Percentiles rank a stretch among this genome's conserved stretches.
These are phyloP conservation scores for Primulina huaijiensis DNA, from an alignment of 257 asterid species.

Conservation along the genomic window DNA sequence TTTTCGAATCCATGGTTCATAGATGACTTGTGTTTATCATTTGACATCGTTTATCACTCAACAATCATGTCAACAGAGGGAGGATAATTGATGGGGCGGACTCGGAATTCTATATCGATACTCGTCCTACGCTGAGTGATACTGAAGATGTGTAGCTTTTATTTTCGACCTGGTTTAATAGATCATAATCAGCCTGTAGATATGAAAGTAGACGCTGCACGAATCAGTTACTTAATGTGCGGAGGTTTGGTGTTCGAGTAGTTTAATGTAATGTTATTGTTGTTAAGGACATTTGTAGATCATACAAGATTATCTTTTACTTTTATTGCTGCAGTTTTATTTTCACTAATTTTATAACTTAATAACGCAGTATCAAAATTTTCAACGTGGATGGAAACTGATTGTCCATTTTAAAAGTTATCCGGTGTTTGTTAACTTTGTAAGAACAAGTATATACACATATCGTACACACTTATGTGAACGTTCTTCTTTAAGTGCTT, in stretches of 20 bases:
- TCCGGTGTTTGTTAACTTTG: too few species aligned
- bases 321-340: too few species aligned
- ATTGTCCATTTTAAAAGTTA: too few species aligned
- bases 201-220: not conserved
- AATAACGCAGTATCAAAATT: too few species aligned
- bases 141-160: conserved; percentile 40
- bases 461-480: too few species aligned
- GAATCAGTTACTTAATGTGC: not conserved
- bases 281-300: too few species aligned
- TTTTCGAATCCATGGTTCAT: not conserved
- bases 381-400: too few species aligned
- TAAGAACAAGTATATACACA: too few species aligned
- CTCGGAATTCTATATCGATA: conserved; percentile 56
- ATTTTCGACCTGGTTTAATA: not conserved
- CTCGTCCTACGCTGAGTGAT: conserved; percentile 49
- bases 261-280: not conserved
- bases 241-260: not conserved
- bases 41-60: not conserved
- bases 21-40: not conserved
- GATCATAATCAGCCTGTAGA: not conserved
- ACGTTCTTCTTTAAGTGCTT: too few species aligned
- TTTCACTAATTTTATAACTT: too few species aligned
- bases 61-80: conserved; percentile 39
- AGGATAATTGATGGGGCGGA: conserved; percentile 57
- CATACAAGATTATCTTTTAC: too few species aligned